Evolutionary conservation across 1,284 basidiomycete species (phyloP).

Genomic region (Leccinum ponderosum): DNA sequence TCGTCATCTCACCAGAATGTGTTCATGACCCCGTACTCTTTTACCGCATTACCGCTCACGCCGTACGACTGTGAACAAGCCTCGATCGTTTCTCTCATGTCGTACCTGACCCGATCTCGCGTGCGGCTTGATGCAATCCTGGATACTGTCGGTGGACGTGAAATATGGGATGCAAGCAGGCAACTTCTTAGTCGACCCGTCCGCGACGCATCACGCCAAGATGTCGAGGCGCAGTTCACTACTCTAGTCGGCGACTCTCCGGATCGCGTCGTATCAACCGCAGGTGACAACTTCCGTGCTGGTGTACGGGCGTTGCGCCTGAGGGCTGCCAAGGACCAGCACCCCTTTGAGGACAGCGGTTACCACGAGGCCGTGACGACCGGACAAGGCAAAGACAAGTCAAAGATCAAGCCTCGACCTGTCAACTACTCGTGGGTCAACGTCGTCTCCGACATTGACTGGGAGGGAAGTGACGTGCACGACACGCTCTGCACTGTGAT

Average conservation of each 20-base stretch:
- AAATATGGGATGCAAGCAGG: constrained; percentile 72
- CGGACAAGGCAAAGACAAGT: constrained; percentile 21
- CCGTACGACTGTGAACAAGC: constrained; percentile 30
- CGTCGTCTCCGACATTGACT: constrained; percentile 72
- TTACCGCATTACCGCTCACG: constrained; percentile 27
- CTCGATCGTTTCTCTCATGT: constrained; percentile 52
- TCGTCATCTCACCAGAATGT: constrained; percentile 28
- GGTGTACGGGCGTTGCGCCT: constrained; percentile 64
- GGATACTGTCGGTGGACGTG: constrained; percentile 78
- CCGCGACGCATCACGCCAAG: constrained; percentile 27
- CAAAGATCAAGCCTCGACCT: constrained; percentile 31
- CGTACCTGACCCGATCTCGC: constrained; percentile 50
- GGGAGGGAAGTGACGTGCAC: constrained; percentile 72
- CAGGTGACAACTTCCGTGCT: constrained; percentile 68
- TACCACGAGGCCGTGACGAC: constrained; percentile 26
- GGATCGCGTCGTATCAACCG: constrained; percentile 60
- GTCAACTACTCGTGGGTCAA: constrained; percentile 77
- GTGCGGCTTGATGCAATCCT: constrained; percentile 71
- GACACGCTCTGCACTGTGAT: constrained; percentile 63
- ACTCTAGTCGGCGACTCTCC: constrained; percentile 72
- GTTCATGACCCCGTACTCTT: constrained; percentile 33
- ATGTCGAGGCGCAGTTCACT: constrained; percentile 59
- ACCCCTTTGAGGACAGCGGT: constrained; percentile 31
- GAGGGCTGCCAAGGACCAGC: constrained; percentile 29
- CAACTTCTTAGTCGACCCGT: constrained; percentile 50